A percentile compares a stretch with the other conserved stretches of the same genome.
These are phyloP conservation scores for Russula emetica DNA, from an alignment of 768 basidiomycete species.

Conservation along the genomic window DNA sequence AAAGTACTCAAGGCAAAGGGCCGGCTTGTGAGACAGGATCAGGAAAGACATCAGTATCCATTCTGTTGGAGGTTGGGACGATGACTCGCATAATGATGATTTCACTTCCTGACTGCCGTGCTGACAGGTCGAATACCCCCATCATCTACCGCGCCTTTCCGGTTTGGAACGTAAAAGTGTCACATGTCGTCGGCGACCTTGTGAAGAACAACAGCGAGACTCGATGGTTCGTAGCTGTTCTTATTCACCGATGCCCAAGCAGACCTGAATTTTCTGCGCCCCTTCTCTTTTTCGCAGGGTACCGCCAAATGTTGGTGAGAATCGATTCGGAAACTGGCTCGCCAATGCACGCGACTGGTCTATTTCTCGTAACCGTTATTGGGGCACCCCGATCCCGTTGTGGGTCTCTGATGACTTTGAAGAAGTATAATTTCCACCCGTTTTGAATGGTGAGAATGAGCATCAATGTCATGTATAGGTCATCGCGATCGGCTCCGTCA, in stretches of 20 bases:
- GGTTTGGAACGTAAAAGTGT: constrained; percentile 91
- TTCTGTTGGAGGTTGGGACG: constrained; percentile 88
- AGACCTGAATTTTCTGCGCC: neutral
- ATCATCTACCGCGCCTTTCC: constrained; percentile 95
- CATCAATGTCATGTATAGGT: constrained; percentile 4
- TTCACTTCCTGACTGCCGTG: neutral
- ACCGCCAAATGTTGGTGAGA: constrained; percentile 84
- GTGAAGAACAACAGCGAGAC: constrained; percentile 89
- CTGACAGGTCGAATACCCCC: constrained; percentile 80
- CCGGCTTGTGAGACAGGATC: constrained; percentile 82
- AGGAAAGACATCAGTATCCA: constrained; percentile 87
- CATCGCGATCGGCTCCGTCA: constrained; percentile 65
- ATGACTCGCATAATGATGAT: neutral
- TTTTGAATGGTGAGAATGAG: neutral
- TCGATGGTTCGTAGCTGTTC: constrained; percentile 56
- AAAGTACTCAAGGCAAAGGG: constrained; percentile 84
- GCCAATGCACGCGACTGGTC: constrained; percentile 99
- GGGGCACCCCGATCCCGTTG: constrained; percentile 96
- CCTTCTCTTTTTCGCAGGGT: constrained; percentile 53
- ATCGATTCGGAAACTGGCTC: constrained; percentile 95
- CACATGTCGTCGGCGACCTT: constrained; percentile 77
- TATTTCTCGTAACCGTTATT: constrained; percentile 96
- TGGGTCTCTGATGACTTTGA: constrained; percentile 93
- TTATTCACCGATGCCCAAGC: neutral
- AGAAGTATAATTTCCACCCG: constrained; percentile 51